Base-by-base conservation (phyloP, 352 stramenopile genomes). In the Globisporangium abappressorium region DNA sequence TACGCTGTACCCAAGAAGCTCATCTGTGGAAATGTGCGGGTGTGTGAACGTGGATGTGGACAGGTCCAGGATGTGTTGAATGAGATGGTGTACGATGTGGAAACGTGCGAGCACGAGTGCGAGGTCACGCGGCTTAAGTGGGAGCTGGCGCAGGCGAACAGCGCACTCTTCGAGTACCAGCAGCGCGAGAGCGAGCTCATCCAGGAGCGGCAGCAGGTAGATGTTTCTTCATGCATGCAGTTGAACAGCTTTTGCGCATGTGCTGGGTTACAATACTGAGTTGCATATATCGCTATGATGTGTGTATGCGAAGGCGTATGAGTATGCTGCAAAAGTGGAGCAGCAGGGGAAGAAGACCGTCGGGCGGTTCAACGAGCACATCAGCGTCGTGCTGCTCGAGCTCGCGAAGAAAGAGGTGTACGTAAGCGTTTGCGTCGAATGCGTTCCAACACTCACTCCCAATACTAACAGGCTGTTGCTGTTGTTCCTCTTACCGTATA, bases 31-130 rank as follows among this genome's bases (percentile, higher is more conserved):
- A 8, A 15, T 20, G 15, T 30, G 15, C 12, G 41, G 41, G 5
- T 15, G 41, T 51, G 18, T 20, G 43, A 5, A 22, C 22, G 43
- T n/a, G 43, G 22, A 49, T 49, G 43, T 56, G 15, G 2, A 24
- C 43, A 93, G 82, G 82, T 93, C 41, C 77, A 87, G 56, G 73
- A 63, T 41, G 79, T 93, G 47, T 76, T 94, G 51, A 80, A 88
- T 46, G 87, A 93, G 67, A 93, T 94, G 78, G 83, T 94, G 24
- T 91, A 90, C 69, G 87, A 94, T 65, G 76, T 94, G n/a, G 87
- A 93, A 69, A 86, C 62, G 49, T 89, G 71, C 33, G 83, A 85
- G 22, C 69, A 84, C 67, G 83, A 93, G 60, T 80, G 75, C 38
- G 79, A 91, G 62, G 41, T 88, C 11, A 55, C 70, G 3, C 69